phyloP scores from a whole-genome alignment of 257 asterid genomes.

The Knoxia roxburghii region DNA sequence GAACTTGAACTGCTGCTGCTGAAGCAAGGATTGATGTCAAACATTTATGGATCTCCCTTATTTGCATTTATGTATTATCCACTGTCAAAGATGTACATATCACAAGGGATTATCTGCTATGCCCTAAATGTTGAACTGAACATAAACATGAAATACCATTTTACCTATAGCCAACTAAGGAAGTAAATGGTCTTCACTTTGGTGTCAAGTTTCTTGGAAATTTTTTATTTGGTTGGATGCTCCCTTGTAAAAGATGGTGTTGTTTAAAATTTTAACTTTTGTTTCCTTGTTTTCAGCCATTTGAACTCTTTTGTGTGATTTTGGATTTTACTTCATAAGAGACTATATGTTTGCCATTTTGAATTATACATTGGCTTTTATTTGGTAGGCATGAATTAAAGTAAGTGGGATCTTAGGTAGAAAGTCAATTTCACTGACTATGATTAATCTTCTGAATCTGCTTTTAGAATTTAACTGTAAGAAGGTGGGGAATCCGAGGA shows the following conservation, averaged over 20 bases:
- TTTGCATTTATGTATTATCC: not conserved
- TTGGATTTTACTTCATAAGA: not conserved
- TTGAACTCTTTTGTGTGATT: not conserved
- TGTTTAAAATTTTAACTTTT: not conserved
- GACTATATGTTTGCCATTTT: not conserved
- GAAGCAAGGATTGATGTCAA: not conserved
- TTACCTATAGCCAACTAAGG: not conserved
- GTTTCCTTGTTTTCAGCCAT: not conserved
- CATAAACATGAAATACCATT: not conserved
- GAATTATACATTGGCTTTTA: not conserved
- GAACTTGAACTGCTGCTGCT: not conserved
- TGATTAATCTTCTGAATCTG: not conserved
- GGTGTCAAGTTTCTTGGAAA: not conserved
- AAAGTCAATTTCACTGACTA: not conserved
- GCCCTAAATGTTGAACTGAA: not conserved
- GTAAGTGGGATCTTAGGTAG: not conserved
- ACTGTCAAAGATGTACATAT: not conserved
- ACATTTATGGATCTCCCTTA: not conserved
- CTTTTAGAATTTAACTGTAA: not conserved
- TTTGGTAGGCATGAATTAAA: not conserved
- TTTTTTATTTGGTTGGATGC: not conserved
- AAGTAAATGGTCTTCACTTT: not conserved
- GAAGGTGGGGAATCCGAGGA: not conserved
- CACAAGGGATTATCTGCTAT: not conserved
- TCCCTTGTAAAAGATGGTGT: not conserved